Evolutionary conservation across 176 grass and related monocot species (phyloP).

Genomic region (Oryza rufipogon): DNA sequence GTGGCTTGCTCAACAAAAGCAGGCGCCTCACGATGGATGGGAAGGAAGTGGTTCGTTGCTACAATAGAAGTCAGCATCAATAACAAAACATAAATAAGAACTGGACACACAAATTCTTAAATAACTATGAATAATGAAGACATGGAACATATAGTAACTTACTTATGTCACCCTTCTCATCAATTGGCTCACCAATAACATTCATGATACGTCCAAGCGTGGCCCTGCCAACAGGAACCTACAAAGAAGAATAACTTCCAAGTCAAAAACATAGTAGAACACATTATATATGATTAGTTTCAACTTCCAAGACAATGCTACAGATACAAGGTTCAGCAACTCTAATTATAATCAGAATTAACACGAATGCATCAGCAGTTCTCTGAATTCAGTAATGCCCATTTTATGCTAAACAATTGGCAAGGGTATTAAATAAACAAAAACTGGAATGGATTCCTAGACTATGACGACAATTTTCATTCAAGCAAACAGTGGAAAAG

Average conservation of each 20-base stretch:
- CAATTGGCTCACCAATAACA: slow-evolving; percentile 92
- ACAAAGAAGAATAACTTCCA: slow-evolving; percentile 22
- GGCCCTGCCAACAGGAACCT: slow-evolving; percentile 96
- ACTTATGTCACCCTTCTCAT: slow-evolving; percentile 89
- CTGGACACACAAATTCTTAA: not conserved
- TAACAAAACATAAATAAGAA: slow-evolving; percentile 5
- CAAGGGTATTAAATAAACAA: not conserved
- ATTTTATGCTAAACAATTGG: not conserved
- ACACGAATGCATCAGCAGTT: not conserved
- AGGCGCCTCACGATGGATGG: slow-evolving; percentile 91
- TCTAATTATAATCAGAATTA: not conserved
- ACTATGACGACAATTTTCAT: not conserved
- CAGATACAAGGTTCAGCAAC: not conserved
- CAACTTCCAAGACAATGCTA: not conserved
- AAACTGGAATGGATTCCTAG: not conserved
- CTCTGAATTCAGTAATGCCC: not conserved
- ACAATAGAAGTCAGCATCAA: slow-evolving; percentile 13
- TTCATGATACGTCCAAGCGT: slow-evolving; percentile 95
- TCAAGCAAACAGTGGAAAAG: not conserved
- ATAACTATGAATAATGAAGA: slow-evolving; percentile 13
- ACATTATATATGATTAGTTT: not conserved
- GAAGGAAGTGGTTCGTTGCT: slow-evolving; percentile 82
- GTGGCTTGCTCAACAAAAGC: slow-evolving; percentile 96
- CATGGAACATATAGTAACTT: slow-evolving; percentile 23
- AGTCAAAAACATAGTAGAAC: not conserved